Conservation (phyloP, 768 basidiomycete genomes). For the Asterophora lycoperdoides region DNA sequence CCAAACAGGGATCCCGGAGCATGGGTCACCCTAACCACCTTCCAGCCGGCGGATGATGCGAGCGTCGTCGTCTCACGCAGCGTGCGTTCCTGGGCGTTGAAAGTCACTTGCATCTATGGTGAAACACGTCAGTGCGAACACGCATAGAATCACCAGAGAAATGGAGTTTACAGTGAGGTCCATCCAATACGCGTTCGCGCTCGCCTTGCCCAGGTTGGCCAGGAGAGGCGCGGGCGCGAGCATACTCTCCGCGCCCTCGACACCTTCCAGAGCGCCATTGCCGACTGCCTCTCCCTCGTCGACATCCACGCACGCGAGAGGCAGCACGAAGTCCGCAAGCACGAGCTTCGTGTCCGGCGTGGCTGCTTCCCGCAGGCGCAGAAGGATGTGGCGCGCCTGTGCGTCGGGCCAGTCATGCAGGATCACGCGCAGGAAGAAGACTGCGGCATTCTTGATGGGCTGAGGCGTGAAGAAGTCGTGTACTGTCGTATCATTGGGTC, state of each 20-base stretch:
- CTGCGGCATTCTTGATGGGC: constrained; percentile 46
- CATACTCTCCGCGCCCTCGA: constrained; percentile 49
- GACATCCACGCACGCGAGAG: constrained; percentile 63
- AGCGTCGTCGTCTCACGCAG: constrained; percentile 57
- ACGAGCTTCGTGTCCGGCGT: constrained; percentile 55
- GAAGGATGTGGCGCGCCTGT: constrained; percentile 43
- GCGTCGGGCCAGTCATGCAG: constrained; percentile 78
- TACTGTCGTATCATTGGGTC: constrained; percentile 28
- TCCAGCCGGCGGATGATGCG: constrained; percentile 57
- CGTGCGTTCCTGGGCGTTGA: constrained; percentile 69
- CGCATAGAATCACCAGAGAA: not conserved
- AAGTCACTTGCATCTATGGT: constrained; percentile 60
- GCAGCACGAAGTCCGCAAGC: constrained; percentile 68
- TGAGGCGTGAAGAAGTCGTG: constrained; percentile 79
- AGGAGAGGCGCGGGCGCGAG: constrained; percentile 61
- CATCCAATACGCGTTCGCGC: constrained; percentile 65
- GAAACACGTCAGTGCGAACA: constrained; percentile 1
- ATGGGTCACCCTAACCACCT: constrained; percentile 49
- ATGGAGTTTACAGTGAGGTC: constrained; percentile 53
- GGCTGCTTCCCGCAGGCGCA: constrained; percentile 42
- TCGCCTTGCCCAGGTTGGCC: constrained; percentile 71
- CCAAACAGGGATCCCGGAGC: constrained; percentile 66
- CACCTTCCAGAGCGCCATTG: constrained; percentile 28
- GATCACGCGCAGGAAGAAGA: constrained; percentile 68
- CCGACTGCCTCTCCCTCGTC: constrained; percentile 19